Evolutionary conservation across 2,329 filamentous ascomycete genomes (phyloP).

Genomic region (Xylaria sp.): DNA sequence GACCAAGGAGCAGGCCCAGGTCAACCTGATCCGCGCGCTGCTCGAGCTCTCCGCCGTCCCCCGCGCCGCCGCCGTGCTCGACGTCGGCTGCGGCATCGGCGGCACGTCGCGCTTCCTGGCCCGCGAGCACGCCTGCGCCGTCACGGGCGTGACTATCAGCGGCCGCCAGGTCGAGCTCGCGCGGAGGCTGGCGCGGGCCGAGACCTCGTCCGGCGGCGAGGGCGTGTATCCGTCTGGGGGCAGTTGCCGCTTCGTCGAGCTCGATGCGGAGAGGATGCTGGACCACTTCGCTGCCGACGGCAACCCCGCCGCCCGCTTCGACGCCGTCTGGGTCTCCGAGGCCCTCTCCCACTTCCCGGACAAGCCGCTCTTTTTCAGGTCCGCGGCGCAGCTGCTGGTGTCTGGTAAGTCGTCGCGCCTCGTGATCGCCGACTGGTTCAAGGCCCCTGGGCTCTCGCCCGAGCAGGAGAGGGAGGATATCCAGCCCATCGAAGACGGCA

Average conservation of each 20-base stretch:
- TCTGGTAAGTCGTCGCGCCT: slow-evolving; percentile 56
- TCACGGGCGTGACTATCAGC: slow-evolving; percentile 67
- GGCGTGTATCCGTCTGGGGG: slow-evolving; percentile 30
- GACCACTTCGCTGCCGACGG: slow-evolving; percentile 51
- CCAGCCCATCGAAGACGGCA: slow-evolving; percentile 65
- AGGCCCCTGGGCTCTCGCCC: slow-evolving; percentile 51
- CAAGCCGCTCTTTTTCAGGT: slow-evolving; percentile 63
- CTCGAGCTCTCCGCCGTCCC: slow-evolving; percentile 53
- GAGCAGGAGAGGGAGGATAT: slow-evolving; percentile 56
- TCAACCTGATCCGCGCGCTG: slow-evolving; percentile 61
- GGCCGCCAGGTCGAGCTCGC: slow-evolving; percentile 64
- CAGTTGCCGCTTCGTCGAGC: slow-evolving; percentile 59
- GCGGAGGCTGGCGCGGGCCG: slow-evolving; percentile 51
- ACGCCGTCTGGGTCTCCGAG: slow-evolving; percentile 67
- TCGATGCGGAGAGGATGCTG: slow-evolving; percentile 66
- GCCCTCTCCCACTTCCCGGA: slow-evolving; percentile 65
- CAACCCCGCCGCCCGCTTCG: slow-evolving; percentile 46
- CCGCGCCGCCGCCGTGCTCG: slow-evolving; percentile 52
- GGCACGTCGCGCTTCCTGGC: slow-evolving; percentile 64
- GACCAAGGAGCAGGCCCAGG: slow-evolving; percentile 63
- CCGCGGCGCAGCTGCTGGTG: slow-evolving; percentile 55
- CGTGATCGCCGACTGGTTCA: slow-evolving; percentile 67
- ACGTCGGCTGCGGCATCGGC: slow-evolving; percentile 66
- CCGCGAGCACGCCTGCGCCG: slow-evolving; percentile 54
- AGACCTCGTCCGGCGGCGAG: slow-evolving; percentile 27